Evolutionary conservation across 2,329 filamentous ascomycete genomes (phyloP).

Genomic region (Epichloe brachyelytri): DNA sequence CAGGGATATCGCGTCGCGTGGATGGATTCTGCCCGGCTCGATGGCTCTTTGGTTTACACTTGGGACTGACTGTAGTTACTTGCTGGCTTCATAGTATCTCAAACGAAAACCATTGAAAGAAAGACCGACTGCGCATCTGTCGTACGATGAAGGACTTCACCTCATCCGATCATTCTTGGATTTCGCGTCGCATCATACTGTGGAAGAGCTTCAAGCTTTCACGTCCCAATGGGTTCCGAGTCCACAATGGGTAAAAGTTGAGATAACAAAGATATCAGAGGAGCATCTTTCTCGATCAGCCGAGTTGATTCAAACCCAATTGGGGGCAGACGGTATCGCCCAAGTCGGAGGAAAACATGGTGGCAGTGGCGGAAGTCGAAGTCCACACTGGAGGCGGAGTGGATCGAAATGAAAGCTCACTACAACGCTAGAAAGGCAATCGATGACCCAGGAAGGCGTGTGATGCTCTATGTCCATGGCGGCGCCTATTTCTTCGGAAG

Average conservation of each 20-base stretch:
- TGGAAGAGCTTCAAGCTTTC: conserved; percentile 88
- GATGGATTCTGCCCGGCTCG: not conserved
- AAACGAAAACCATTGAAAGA: conserved; percentile 62
- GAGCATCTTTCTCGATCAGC: conserved; percentile 55
- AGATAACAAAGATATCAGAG: conserved; percentile 52
- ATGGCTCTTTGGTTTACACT: not conserved
- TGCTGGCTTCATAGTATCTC: conserved; percentile 49
- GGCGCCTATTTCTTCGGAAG: conserved; percentile 94
- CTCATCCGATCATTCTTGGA: conserved; percentile 76
- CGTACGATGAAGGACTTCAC: conserved; percentile 85
- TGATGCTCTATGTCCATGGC: conserved; percentile 91
- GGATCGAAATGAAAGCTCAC: conserved; percentile 90
- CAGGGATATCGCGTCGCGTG: not conserved
- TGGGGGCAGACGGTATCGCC: conserved; percentile 64
- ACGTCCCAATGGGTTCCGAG: conserved; percentile 85
- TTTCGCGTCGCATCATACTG: conserved; percentile 76
- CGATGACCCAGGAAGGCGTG: conserved; percentile 49
- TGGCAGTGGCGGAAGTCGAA: conserved; percentile 74
- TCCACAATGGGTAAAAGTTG: conserved; percentile 74
- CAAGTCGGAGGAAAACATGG: conserved; percentile 70
- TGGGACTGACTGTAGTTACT: not conserved
- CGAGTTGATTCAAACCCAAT: conserved; percentile 51
- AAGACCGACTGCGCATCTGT: conserved; percentile 80
- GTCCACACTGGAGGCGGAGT: conserved; percentile 64
- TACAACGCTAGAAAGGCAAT: conserved; percentile 51